phyloP scores from a whole-genome alignment of 192 early-diverging fungal species.

The Lobulomyces angularis region DNA sequence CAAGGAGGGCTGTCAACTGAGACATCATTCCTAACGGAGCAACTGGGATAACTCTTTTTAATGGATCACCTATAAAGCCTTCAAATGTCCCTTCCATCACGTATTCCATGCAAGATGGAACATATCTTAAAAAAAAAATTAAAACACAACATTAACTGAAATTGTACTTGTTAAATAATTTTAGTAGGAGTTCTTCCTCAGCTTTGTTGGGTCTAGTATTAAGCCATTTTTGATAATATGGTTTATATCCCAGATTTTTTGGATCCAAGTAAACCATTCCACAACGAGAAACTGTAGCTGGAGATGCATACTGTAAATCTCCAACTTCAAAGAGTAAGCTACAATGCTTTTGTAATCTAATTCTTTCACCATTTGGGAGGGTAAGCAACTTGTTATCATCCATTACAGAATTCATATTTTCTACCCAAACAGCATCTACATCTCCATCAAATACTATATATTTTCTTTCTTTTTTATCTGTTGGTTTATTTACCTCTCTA shows the following conservation, averaged over 20 bases:
- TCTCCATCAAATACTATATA: conserved; percentile 55
- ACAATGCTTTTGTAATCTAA: conserved; percentile 43
- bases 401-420: conserved; percentile 59
- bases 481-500: conserved; percentile 45
- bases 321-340: conserved; percentile 48
- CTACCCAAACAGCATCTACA: conserved; percentile 50
- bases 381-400: conserved; percentile 50
- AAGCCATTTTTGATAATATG: conserved; percentile 39
- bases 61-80: conserved; percentile 33
- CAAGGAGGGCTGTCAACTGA: conserved; percentile 38
- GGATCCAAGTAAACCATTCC: conserved; percentile 58
- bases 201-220: conserved; percentile 31
- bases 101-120: conserved; percentile 29
- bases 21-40: conserved; percentile 33
- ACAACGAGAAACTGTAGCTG: conserved; percentile 46
- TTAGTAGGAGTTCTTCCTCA: conserved; percentile 30
- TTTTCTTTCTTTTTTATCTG: conserved; percentile 46
- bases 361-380: conserved; percentile 47
- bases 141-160: no score
- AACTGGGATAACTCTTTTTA: conserved; percentile 42
- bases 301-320: conserved; percentile 48
- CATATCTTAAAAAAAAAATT: no score
- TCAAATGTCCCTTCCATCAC: conserved; percentile 43
- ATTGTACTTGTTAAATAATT: conserved; percentile 35
- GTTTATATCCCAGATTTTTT: conserved; percentile 45